Evolutionary conservation across 495 filamentous ascomycete genomes (phyloP).

Genomic region (Xylaria sp.): DNA sequence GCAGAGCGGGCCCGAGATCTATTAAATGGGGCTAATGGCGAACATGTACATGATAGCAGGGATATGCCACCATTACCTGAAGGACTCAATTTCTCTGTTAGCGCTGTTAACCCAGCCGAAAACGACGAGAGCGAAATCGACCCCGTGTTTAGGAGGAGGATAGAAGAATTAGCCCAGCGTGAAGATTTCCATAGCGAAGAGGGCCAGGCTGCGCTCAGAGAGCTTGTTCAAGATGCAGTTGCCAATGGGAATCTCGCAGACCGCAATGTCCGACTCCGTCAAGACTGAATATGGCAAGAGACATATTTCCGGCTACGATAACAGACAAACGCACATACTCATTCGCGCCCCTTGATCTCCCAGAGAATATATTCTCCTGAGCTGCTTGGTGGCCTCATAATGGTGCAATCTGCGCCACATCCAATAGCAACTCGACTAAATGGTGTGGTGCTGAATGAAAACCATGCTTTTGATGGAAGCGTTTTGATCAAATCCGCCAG

Average conservation of each 20-base stretch:
- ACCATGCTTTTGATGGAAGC: constrained; percentile 56
- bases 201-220: constrained; percentile 71
- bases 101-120: constrained; percentile 68
- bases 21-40: constrained; percentile 37
- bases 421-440: constrained; percentile 52
- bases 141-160: constrained; percentile 73
- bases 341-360: constrained; percentile 58
- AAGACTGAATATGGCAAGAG: constrained; percentile 48
- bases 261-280: constrained; percentile 67
- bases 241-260: constrained; percentile 59
- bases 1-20: constrained; percentile 36
- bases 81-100: constrained; percentile 71
- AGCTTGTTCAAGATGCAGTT: constrained; percentile 74
- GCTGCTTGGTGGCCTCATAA: constrained; percentile 52
- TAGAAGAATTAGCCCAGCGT: constrained; percentile 77
- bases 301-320: constrained; percentile 25
- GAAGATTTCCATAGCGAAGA: constrained; percentile 75
- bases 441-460: constrained; percentile 53
- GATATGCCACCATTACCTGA: constrained; percentile 63
- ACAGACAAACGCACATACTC: constrained; percentile 24
- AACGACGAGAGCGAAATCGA: constrained; percentile 64
- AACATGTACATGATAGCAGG: constrained; percentile 28
- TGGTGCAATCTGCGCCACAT: constrained; percentile 53
- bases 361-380: constrained; percentile 60
- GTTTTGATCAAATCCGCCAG: constrained; percentile 48